A percentile compares a stretch with the other conserved stretches of the same genome.
phyloP scores from a whole-genome alignment of 1,139 yeast genomes.

The Candida glucosophila region DNA sequence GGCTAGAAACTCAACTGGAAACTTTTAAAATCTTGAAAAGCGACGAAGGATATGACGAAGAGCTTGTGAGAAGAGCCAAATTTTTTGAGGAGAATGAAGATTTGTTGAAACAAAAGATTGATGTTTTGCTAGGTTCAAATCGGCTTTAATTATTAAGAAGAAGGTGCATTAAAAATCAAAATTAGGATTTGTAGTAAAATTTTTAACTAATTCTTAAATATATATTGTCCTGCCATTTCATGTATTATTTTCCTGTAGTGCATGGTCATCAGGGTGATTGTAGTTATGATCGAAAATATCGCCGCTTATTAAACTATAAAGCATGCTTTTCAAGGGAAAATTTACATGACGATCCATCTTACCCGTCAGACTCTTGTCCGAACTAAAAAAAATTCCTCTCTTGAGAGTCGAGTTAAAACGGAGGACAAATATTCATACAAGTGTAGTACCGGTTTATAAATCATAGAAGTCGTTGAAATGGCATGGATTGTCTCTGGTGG shows the following conservation, averaged over 20 bases:
- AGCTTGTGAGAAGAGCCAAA: constrained; percentile 72
- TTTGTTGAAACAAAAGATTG: constrained; percentile 66
- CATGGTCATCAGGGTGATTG: no score
- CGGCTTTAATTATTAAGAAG: constrained; percentile 13
- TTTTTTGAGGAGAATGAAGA: constrained; percentile 67
- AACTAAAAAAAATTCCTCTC: constrained; percentile 11
- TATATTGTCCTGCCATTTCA: no score
- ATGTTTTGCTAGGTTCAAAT: constrained; percentile 47
- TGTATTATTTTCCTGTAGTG: no score
- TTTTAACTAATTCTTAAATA: no score
- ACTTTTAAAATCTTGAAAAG: constrained; percentile 71
- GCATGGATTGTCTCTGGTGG: constrained; percentile 4
- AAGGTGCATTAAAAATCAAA: no score
- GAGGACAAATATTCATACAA: constrained; percentile 18
- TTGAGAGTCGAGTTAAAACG: constrained; percentile 14
- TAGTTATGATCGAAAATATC: no score
- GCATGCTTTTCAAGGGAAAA: no score
- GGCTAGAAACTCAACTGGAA: constrained; percentile 68
- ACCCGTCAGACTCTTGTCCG: constrained; percentile 6
- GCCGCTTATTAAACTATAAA: no score
- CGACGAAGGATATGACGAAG: constrained; percentile 89
- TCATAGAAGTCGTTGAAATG: constrained; percentile 14
- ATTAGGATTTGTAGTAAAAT: no score
- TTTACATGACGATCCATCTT: no score
- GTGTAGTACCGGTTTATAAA: constrained; percentile 19